Conservation (phyloP, 208 protist genomes). For the Wallacemonas sp. region DNA sequence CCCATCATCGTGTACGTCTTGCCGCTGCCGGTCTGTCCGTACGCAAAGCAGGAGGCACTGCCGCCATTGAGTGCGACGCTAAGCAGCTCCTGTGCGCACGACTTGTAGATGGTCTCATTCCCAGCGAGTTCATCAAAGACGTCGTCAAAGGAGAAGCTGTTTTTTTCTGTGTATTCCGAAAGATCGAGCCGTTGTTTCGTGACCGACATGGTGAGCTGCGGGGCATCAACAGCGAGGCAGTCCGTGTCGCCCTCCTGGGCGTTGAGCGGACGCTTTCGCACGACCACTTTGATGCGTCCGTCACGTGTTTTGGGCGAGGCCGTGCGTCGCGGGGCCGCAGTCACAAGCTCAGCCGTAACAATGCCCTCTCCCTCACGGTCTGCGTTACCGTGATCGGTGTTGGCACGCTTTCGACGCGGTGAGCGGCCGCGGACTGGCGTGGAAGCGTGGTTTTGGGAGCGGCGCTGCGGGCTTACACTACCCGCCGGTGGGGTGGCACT, state of each 20-base stretch:
- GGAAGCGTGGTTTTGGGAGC: too few species aligned
- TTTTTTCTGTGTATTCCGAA: constrained; percentile 93
- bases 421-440: too few species aligned
- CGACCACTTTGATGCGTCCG: constrained; percentile 78
- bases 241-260: constrained; percentile 42
- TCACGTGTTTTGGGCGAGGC: constrained; percentile 29
- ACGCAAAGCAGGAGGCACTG: constrained; percentile 94
- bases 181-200: constrained; percentile 93
- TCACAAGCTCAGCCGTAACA: too few species aligned
- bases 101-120: constrained; percentile 89
- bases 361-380: neutral
- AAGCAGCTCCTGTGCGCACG: constrained; percentile 78
- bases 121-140: constrained; percentile 74
- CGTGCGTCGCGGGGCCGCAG: neutral
- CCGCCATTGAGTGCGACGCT: constrained; percentile 87
- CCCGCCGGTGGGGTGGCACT: neutral
- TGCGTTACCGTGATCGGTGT: neutral
- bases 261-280: constrained; percentile 85
- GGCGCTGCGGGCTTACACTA: too few species aligned
- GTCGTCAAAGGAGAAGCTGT: constrained; percentile 94
- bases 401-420: neutral
- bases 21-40: constrained; percentile 74
- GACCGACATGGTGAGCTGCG: constrained; percentile 51
- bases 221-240: constrained; percentile 49
- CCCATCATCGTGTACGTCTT: constrained; percentile 80